Base-by-base conservation (phyloP, 345 rosid genomes). In the Hibiscus syriacus region DNA sequence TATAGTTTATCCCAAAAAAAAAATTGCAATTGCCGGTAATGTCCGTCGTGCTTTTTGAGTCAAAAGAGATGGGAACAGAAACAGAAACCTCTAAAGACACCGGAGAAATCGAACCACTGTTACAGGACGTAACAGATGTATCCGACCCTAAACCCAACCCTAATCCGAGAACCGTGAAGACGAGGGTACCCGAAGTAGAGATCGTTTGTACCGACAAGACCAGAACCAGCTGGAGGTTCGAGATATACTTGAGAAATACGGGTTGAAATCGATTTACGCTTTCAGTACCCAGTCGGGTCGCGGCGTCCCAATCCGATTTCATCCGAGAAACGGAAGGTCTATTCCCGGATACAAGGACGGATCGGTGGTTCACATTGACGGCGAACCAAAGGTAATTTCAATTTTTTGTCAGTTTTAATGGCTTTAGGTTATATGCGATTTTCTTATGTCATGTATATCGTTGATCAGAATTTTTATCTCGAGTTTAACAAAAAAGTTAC, bases 211-310 rank as follows among this genome's bases (percentile, higher is more conserved):
- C 70, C 73, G 84, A 69, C 66, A 46, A 49, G 96, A 86, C 61
- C 95, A 84, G 81, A 84, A 91, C 78, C 92, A 91, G 87, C 86
- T 94, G 63, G 97, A 91, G 78, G 87, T 91, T 70, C 82, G 91
- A 43, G 80, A 87, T 45, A 82, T 89, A 55, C 86, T 89, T 5
- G 90, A 89, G 3, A 91, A 81, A 36, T 86, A 87, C 73, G 92
- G 83, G 11, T 82, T 87, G 52, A 89, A 91, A 79, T 84, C 96
- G 11, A 54, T 90, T 54, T 87, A 43, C 75, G 99, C 97, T 52
- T 94, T 86, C 89, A 79, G 78, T 78, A 84, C 80, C 22, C 73
- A 65, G 45, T 73, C 80, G 61, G 92, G 95, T 46, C 96, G 97
- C 7, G 87, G 84, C 38, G 90, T 67, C 7, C 96, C 99, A 62